Percentiles rank a stretch among this genome's conserved stretches.
Conservation (phyloP, 1,139 yeast species). For the Taiozyma onychis region DNA sequence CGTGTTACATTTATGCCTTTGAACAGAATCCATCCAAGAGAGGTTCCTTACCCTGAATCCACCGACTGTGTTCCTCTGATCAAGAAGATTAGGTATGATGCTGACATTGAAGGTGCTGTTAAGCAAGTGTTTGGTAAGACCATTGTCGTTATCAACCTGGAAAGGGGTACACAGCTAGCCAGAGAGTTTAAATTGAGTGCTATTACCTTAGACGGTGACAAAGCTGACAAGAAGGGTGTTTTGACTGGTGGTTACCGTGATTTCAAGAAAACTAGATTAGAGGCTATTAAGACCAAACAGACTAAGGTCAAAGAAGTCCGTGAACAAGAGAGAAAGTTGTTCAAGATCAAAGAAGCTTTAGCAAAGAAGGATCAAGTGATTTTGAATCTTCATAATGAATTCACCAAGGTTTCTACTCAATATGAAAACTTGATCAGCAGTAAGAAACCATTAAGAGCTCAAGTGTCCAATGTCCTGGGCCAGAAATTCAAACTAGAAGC, state of each 20-base stretch:
- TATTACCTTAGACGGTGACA: constrained; percentile 88
- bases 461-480: constrained; percentile 36
- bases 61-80: constrained; percentile 62
- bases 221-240: constrained; percentile 78
- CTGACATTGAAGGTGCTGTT: constrained; percentile 55
- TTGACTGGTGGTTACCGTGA: constrained; percentile 89
- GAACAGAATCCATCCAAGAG: constrained; percentile 50
- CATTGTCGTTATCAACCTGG: constrained; percentile 68
- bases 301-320: constrained; percentile 45
- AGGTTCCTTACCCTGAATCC: constrained; percentile 47
- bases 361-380: constrained; percentile 39
- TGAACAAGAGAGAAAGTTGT: constrained; percentile 34
- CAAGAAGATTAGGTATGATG: constrained; percentile 59
- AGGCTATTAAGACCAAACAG: constrained; percentile 53
- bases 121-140: constrained; percentile 78
- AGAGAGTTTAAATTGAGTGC: constrained; percentile 60
- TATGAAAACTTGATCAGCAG: constrained; percentile 35
- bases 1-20: constrained; percentile 89
- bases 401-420: constrained; percentile 40
- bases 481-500: constrained; percentile 39
- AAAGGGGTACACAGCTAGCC: constrained; percentile 65
- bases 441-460: constrained; percentile 40
- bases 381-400: constrained; percentile 39
- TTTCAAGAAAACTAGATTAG: constrained; percentile 60
- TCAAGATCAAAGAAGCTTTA: constrained; percentile 31